Evolutionary conservation across 179 eudicot genomes (phyloP), one percentile per base, ranked within the genome.

Genomic region (Silene noctiflora): DNA sequence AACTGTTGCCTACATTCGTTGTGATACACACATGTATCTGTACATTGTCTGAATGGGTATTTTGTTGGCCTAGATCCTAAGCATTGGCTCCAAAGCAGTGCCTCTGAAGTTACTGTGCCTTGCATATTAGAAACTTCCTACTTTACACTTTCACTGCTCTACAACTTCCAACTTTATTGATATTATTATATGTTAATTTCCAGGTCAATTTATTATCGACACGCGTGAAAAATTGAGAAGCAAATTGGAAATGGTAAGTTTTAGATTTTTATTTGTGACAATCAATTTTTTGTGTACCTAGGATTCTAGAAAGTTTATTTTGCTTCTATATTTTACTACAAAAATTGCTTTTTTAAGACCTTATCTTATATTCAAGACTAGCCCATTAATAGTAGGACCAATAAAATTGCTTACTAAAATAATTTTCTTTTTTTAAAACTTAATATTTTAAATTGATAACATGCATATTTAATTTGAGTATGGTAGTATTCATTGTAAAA

Each of bases 161-260:
- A 39, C 61, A n/a, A 39, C 24, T 60, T 13, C 58, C 9, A 29
- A 69, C 42, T 73, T 11, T 66, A 33, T 19, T 11, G 31, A 12
- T 68, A 14, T 56, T 77, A n/a, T n/a, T n/a, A n/a, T n/a, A 24
- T 59, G 56, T 59, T 4, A 51, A 75, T 46, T 48, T 66, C 78
- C 96, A 93, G 98, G 96, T 68, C 89, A 89, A 66, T 93, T 89
- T 83, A 86, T 91, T 69, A 93, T 93, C 67, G 93, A 93, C 88
- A 93, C 91, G 21, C 97, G 89, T 72, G 90, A 89, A 69, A 93
- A 91, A 85, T 79, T 93, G 70, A 91, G 91, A 84, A 80, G 74
- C 82, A 93, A 93, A 80, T 72, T 93, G 82, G 92, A 93, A 87
- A 91, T 93, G 98, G 98, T 93, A 80, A 72, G 75, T 11, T 64